phyloP scores from a whole-genome alignment of 768 basidiomycete genomes.

The Russula griseocarnosa region DNA sequence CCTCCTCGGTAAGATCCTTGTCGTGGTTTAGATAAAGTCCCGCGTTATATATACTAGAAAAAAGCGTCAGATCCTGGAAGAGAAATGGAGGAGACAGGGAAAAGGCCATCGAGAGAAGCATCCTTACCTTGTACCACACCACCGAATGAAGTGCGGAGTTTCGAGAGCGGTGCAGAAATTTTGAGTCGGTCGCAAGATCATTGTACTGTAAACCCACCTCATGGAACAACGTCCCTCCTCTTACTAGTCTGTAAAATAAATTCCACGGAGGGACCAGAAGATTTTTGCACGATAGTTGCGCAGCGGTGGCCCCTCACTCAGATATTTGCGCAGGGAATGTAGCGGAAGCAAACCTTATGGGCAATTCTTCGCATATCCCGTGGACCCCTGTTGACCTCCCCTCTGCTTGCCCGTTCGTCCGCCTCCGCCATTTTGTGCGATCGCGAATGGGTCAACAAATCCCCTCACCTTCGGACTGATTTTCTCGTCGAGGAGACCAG shows the following conservation, averaged over 20 bases:
- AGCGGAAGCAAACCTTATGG: slow-evolving; percentile 39
- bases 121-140: neutral
- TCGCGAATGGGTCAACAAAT: slow-evolving; percentile 22
- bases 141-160: neutral
- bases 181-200: neutral
- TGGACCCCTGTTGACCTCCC: slow-evolving; percentile 23
- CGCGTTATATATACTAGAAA: neutral
- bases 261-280: neutral
- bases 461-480: slow-evolving; percentile 23
- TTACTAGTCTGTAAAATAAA: slow-evolving; percentile 4
- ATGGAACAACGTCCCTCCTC: neutral
- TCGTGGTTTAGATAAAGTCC: neutral
- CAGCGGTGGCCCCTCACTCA: slow-evolving; percentile 29
- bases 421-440: slow-evolving; percentile 12
- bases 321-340: slow-evolving; percentile 28
- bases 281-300: slow-evolving; percentile 7
- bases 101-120: neutral
- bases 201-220: neutral
- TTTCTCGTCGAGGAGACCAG: slow-evolving; percentile 18
- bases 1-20: slow-evolving; percentile 22
- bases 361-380: slow-evolving; percentile 22
- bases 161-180: neutral
- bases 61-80: neutral
- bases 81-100: neutral
- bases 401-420: slow-evolving; percentile 11